Evolutionary conservation across 2,329 filamentous ascomycete genomes (phyloP), one percentile per base, ranked within the genome.

Genomic region (Aureobasidium sp.): DNA sequence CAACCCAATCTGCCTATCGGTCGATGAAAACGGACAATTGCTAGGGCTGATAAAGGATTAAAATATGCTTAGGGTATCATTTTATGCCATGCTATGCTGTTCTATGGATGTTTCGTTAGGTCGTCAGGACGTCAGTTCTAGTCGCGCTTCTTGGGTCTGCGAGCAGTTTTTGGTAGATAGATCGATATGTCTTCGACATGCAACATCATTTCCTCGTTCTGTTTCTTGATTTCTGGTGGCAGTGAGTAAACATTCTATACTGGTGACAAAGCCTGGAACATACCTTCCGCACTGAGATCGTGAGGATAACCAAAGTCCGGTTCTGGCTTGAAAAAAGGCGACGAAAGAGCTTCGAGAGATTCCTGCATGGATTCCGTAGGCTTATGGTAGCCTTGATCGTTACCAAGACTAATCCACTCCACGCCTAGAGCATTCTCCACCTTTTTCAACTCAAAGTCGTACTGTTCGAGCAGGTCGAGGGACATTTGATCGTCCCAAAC

Each of bases 371-470:
- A 63, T 15, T 66, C 64, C 17, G 31, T 54, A 15, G 60, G 60
- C 14, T n/a, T 39, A 50, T 72, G 70, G 14, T 66, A 64, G 4
- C 70, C 70, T 35, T 68, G 60, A 17, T 64, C 67, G 35, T 64
- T 65, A n/a, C 53, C 37, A 15, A 47, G 31, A n/a, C 35, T 60
- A 42, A 45, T 60, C 72, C 72, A 74, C 12, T 60, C 58, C 5
- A 74, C 66, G 1, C 71, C 70, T 27, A 74, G 61, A 0, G 69
- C 71, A 11, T 61, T 40, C 59, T 74, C 72, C 17, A 73, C 71
- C 40, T 65, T 65, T 0, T 33, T 29, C 24, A 74, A 39, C n/a
- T 73, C 71, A 7, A 40, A 48, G 9, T 69, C 69, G 27, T 69
- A 72, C 31, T 71, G 71, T 24, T 63, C 40, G 29, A 70, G 35